Evolutionary conservation across 441 rosid genomes (phyloP).

Genomic region (Jatropha multifida): DNA sequence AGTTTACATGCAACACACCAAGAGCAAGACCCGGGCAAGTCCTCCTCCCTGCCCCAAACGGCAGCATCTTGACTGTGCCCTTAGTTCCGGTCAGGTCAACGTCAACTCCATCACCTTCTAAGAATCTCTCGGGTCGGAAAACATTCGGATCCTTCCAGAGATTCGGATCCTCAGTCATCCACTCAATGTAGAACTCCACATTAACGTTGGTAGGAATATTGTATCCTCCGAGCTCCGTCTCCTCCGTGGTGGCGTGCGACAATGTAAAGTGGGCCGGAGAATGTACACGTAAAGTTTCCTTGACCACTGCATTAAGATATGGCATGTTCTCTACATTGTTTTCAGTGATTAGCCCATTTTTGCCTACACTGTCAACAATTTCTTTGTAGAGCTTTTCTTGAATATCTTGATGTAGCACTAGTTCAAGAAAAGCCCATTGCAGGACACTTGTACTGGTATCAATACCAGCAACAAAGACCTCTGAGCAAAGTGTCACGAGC

Average conservation of each 20-base stretch:
- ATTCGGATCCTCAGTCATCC: constrained; percentile 81
- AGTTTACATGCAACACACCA: constrained; percentile 62
- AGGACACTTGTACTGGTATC: constrained; percentile 79
- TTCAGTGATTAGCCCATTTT: constrained; percentile 51
- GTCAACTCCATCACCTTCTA: constrained; percentile 68
- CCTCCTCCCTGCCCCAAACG: constrained; percentile 92
- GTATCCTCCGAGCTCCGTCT: constrained; percentile 79
- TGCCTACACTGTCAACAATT: constrained; percentile 50
- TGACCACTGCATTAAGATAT: constrained; percentile 62
- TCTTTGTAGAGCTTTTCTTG: constrained; percentile 68
- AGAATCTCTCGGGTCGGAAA: constrained; percentile 80
- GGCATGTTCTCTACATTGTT: constrained; percentile 64
- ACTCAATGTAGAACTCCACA: constrained; percentile 86
- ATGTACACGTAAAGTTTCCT: constrained; percentile 78
- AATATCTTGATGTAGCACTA: constrained; percentile 61
- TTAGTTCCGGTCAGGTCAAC: constrained; percentile 80
- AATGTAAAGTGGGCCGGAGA: constrained; percentile 87
- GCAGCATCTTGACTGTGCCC: constrained; percentile 67
- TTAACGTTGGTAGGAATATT: constrained; percentile 55
- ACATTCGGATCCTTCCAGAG: constrained; percentile 64
- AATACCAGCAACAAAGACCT: constrained; percentile 79
- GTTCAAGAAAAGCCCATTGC: constrained; percentile 79
- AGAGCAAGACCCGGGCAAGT: constrained; percentile 81
- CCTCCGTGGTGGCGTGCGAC: constrained; percentile 66
- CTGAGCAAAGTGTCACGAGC: constrained; percentile 79